Evolutionary conservation across 208 protist species (phyloP), one percentile per base, ranked within the genome.

Genomic region (Perkinsela sp.): DNA sequence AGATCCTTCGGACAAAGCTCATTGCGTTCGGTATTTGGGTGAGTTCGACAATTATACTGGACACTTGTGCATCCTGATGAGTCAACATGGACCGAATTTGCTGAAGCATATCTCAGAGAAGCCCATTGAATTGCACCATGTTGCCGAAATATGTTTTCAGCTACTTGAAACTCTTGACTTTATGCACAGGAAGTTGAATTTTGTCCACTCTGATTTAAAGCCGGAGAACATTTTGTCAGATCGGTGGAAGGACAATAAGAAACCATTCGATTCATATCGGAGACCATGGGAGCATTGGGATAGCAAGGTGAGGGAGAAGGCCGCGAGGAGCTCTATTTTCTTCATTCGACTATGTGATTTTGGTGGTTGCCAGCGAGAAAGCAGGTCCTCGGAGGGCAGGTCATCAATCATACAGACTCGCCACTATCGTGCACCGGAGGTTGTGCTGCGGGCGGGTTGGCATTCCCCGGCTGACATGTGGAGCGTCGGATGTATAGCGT

Each of bases 141-240:
- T 90, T 29, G 74, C 78, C 32, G 77, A 82, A 30, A 80, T 93
- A 70, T 82, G 76, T 0, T 79, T 80, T 15, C 78, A 87, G n/a
- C 70, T 90, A 28, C 73, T 90, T 22, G 68, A 71, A 13, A 84
- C 84, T 1, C 76, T 93, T n/a, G 67, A 77, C 29, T 84, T 90
- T 71, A 75, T 93, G n/a, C 88, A 93, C 77, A 72, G 77, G 0
- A 75, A 85, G 68, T 87, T 86, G 71, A 66, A 71, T 28, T 84
- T 96, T 71, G 85, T 95, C 2, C 94, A 97, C 77, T 94, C 91
- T 69, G 94, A 96, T 74, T 68, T 96, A 22, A 97, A 97, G 76
- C 94, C 93, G 0, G 91, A 93, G 67, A 97, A 97, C 78, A 80
- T 97, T 28, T 79, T 97, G 13, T 1, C 82, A 48, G 2, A 57